These are phyloP conservation scores for Fraxinus nigra DNA, from an alignment of 305 asterid genomes.

Conservation along the genomic window DNA sequence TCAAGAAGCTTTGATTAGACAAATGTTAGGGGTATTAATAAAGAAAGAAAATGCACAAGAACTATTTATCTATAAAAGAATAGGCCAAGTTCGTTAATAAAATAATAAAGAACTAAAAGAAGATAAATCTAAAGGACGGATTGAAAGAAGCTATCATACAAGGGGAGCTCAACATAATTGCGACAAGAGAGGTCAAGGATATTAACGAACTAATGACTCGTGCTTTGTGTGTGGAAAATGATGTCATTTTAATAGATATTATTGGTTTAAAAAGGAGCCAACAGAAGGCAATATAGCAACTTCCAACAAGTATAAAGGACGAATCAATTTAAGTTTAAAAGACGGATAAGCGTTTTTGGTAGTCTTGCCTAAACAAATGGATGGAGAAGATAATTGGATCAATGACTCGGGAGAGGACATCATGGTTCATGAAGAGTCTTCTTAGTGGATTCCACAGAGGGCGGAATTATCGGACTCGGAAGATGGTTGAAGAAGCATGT, in stretches of 20 bases:
- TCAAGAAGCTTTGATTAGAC: background rate
- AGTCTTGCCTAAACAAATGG: background rate
- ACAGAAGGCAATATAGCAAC: too few species aligned
- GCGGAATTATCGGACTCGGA: background rate
- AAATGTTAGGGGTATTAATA: background rate
- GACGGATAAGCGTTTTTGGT: background rate
- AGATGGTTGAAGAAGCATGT: background rate
- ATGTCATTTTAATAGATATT: background rate
- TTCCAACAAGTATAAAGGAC: background rate
- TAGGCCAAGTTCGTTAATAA: background rate
- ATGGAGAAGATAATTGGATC: background rate
- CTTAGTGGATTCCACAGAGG: too few species aligned
- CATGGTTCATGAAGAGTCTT: background rate
- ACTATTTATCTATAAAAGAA: background rate
- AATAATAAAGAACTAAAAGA: background rate
- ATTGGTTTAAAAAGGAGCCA: background rate
- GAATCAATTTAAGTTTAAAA: background rate
- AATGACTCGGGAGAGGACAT: background rate
- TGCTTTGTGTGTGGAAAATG: background rate
- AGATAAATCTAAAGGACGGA: background rate
- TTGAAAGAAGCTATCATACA: background rate
- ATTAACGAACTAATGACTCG: background rate
- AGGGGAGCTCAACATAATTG: background rate
- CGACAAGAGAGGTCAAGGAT: background rate
- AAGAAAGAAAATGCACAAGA: background rate